These are phyloP conservation scores for Penicillium psychrofluorescens DNA, from an alignment of 495 filamentous ascomycete species.

Conservation along the genomic window DNA sequence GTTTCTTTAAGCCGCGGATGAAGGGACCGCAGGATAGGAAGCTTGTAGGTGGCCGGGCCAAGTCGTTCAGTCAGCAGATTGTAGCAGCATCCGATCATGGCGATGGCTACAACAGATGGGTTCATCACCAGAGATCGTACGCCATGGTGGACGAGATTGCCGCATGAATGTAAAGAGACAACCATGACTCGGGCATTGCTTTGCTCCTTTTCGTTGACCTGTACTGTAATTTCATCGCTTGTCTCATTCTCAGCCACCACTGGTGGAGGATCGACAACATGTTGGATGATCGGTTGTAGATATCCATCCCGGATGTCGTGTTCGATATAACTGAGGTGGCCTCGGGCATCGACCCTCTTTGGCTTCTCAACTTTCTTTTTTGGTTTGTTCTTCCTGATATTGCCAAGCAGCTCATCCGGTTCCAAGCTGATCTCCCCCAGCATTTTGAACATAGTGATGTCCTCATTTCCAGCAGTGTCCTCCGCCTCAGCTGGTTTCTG, in stretches of 20 bases:
- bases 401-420: constrained; percentile 22
- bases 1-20: constrained; percentile 51
- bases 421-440: constrained; percentile 32
- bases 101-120: constrained; percentile 75
- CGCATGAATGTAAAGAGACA: constrained; percentile 93
- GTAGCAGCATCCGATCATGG: constrained; percentile 96
- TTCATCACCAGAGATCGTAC: constrained; percentile 79
- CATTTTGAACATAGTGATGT: constrained; percentile 25
- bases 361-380: constrained; percentile 1
- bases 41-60: constrained; percentile 78
- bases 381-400: not conserved
- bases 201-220: constrained; percentile 7
- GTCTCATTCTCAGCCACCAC: constrained; percentile 2
- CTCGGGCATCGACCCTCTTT: constrained; percentile 16
- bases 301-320: constrained; percentile 59
- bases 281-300: constrained; percentile 65
- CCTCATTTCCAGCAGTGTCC: constrained; percentile 30
- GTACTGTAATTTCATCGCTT: not conserved
- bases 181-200: constrained; percentile 59
- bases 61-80: constrained; percentile 89
- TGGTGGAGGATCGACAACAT: constrained; percentile 44
- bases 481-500: constrained; percentile 15
- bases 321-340: constrained; percentile 45
- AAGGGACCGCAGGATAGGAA: constrained; percentile 54
- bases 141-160: constrained; percentile 92